Evolutionary conservation across 345 rosid species (phyloP).

Genomic region (Gossypium herbaceum): DNA sequence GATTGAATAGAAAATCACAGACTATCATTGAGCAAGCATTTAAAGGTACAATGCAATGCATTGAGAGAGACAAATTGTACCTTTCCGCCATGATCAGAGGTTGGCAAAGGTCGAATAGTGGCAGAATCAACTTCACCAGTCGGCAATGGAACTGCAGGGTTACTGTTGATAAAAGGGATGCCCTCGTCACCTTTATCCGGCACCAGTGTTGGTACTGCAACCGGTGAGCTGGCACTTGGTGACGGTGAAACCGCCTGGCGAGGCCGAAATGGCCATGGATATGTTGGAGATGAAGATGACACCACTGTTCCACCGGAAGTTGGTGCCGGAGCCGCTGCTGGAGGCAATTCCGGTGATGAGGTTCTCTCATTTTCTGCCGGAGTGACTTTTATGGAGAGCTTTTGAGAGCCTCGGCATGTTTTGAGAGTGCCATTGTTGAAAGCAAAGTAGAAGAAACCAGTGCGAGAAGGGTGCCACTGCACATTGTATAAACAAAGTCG

Average conservation of each 20-base stretch:
- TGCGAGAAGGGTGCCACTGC: constrained; percentile 90
- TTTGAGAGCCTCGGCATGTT: constrained; percentile 51
- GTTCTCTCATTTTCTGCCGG: constrained; percentile 14
- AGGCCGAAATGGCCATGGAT: constrained; percentile 85
- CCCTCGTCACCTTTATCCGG: constrained; percentile 61
- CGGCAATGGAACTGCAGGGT: constrained; percentile 94
- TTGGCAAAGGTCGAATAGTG: constrained; percentile 66
- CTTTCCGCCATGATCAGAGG: constrained; percentile 42
- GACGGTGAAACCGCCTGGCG: constrained; percentile 54
- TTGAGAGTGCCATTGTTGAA: constrained; percentile 65
- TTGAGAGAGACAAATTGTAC: constrained; percentile 19
- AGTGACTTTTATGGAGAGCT: constrained; percentile 58
- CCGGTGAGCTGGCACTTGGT: constrained; percentile 43
- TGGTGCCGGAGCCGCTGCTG: constrained; percentile 46
- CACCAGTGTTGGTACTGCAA: constrained; percentile 31
- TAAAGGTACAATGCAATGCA: neutral
- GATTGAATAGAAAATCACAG: too few species aligned
- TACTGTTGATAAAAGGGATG: constrained; percentile 82
- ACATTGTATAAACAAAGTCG: neutral
- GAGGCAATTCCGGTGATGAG: constrained; percentile 22
- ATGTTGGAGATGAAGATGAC: constrained; percentile 60
- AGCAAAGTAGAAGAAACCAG: constrained; percentile 80
- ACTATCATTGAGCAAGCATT: too few species aligned
- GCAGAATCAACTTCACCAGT: constrained; percentile 96
- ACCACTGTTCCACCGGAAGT: constrained; percentile 46